Evolutionary conservation across 306 rosid genomes (phyloP), one percentile per base, ranked within the genome.

Genomic region (Erythrophleum fordii): DNA sequence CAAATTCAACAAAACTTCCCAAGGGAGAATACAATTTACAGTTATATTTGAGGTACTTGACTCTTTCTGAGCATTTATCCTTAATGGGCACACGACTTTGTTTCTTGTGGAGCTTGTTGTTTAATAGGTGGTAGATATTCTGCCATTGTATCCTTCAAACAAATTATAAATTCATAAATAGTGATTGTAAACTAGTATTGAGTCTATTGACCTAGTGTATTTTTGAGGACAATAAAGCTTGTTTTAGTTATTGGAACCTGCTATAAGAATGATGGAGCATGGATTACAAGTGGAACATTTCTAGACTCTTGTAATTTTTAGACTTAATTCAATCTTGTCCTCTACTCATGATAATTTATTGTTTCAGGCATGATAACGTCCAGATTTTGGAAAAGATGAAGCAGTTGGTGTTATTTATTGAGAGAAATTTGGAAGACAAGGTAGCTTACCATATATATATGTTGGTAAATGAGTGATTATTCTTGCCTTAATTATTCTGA

Each of bases 1-100:
- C 99, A 60, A 69, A 77, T 17, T 79, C 78, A 75, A 56, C 97
- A 46, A 95, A 86, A 73, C 98, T 93, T 83, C 97, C 99, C 42
- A 91, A 93, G 83, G 99, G 99, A 77, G 99, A 93, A 77, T 95
- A 91, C 89, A 90, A 41, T 87, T 79, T 95, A 84, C 97, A 71
- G 79, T 85, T 95, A 45, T 89, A 89, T 81, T 81, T 93, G 83
- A 95, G 99, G 98, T 95, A 87, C 48, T 20, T 75, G 72, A 51
- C 74, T 23, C 66, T 81, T 87, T 79, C 81, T 75, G 26, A 25
- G 78, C 59, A 69, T 59, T 81, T 80, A 59, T 72, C 35, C n/a
- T 49, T 75, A 58, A 83, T 55, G 67, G 66, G 76, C 45, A 20
- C 39, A 79, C 59, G 31, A 23, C 31, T 37, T 53, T 52, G 78